phyloP scores from a whole-genome alignment of 805 yeast species.

The Pichia cephalocereana region DNA sequence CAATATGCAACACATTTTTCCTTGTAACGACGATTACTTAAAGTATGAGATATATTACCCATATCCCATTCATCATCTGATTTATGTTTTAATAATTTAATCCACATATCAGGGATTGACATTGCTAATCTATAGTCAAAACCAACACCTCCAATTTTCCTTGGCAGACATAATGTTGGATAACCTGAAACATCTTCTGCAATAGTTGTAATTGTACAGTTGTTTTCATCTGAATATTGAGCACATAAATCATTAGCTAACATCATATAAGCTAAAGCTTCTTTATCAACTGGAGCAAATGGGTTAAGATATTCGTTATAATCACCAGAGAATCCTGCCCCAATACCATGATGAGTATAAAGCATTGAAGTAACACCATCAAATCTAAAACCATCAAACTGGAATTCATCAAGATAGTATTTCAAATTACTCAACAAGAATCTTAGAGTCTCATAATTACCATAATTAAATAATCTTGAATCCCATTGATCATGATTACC shows the following conservation, averaged over 20 bases:
- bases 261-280: constrained; percentile 81
- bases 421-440: constrained; percentile 79
- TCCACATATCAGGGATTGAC: constrained; percentile 99
- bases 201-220: constrained; percentile 47
- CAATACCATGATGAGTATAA: constrained; percentile 86
- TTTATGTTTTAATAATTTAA: constrained; percentile 77
- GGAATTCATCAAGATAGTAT: constrained; percentile 71
- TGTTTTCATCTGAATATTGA: constrained; percentile 32
- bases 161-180: constrained; percentile 84
- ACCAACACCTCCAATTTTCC: constrained; percentile 77
- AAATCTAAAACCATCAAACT: constrained; percentile 91
- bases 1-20: constrained; percentile 89
- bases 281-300: constrained; percentile 70
- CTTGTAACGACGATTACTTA: constrained; percentile 79
- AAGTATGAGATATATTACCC: constrained; percentile 66
- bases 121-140: constrained; percentile 89
- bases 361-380: constrained; percentile 96
- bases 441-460: constrained; percentile 82
- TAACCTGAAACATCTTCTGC: constrained; percentile 98
- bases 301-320: constrained; percentile 83
- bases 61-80: constrained; percentile 89
- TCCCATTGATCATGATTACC: constrained; percentile 95
- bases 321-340: constrained; percentile 83
- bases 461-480: constrained; percentile 87
- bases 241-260: constrained; percentile 75